These are phyloP conservation scores for Colletotrichum sp. DNA, from an alignment of 2,329 filamentous ascomycete species.

Conservation along the genomic window DNA sequence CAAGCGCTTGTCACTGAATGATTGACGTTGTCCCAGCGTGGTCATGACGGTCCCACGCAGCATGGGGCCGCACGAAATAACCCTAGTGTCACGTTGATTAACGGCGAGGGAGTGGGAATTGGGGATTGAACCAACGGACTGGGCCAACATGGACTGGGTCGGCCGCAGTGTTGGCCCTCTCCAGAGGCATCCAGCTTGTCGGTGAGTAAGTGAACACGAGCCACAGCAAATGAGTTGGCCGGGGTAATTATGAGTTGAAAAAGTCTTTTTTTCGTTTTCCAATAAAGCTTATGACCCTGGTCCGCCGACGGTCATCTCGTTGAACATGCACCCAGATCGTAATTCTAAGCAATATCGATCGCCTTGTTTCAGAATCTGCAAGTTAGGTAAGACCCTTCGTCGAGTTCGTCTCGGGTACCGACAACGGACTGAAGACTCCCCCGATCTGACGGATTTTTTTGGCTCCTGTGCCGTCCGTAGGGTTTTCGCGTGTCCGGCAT, in stretches of 20 bases:
- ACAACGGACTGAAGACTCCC: background rate
- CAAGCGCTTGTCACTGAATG: background rate
- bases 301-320: background rate
- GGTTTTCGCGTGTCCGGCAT: background rate
- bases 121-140: constrained; percentile 15
- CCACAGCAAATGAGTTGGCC: constrained; percentile 15
- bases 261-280: background rate
- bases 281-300: background rate
- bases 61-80: constrained; percentile 14
- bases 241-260: constrained; percentile 10
- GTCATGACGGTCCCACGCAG: constrained; percentile 4
- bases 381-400: background rate
- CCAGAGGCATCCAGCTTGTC: constrained; percentile 15
- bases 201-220: constrained; percentile 16
- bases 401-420: background rate
- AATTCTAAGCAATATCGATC: background rate
- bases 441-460: background rate
- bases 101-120: constrained; percentile 9
- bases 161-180: constrained; percentile 7
- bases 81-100: constrained; percentile 19
- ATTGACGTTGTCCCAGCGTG: constrained; percentile 6
- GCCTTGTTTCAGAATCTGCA: background rate
- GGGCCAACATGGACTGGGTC: constrained; percentile 4
- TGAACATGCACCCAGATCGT: background rate
- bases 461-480: background rate